A percentile compares a stretch with the other conserved stretches of the same genome.
Evolutionary conservation across 1,284 basidiomycete species (phyloP).

Genomic region (Trichosporon asahii): DNA sequence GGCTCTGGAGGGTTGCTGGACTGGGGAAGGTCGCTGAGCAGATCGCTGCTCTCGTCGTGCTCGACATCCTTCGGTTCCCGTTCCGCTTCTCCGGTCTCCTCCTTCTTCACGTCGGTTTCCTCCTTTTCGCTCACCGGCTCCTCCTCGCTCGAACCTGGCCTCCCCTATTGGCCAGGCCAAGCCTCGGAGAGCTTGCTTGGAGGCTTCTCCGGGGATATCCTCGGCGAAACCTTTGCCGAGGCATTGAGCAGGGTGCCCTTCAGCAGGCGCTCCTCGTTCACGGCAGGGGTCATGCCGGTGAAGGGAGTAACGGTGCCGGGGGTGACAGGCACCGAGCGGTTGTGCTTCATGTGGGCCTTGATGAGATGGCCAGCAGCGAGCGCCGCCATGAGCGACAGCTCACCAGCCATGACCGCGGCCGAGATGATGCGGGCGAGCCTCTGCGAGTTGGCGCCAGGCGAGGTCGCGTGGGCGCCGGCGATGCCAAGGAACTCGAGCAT

Average conservation of each 20-base stretch:
- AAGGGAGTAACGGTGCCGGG: constrained; percentile 46
- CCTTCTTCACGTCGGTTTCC: neutral
- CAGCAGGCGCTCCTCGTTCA: constrained; percentile 33
- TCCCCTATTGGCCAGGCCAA: constrained; percentile 19
- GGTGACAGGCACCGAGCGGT: constrained; percentile 47
- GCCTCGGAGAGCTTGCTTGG: constrained; percentile 16
- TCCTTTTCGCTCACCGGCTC: neutral
- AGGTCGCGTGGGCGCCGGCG: constrained; percentile 74
- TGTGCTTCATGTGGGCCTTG: constrained; percentile 69
- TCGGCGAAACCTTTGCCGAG: constrained; percentile 12
- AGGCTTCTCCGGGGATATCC: neutral
- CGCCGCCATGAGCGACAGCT: constrained; percentile 81
- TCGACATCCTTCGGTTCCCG: neutral
- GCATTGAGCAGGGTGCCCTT: constrained; percentile 20
- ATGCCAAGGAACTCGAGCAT: constrained; percentile 90
- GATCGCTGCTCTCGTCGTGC: constrained; percentile 2
- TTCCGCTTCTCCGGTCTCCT: neutral
- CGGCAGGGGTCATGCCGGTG: constrained; percentile 34
- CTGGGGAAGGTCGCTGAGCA: neutral
- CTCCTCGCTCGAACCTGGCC: constrained; percentile 9
- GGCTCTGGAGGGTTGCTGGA: neutral
- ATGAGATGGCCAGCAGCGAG: constrained; percentile 89
- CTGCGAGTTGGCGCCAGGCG: constrained; percentile 82
- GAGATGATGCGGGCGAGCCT: constrained; percentile 81
- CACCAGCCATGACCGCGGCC: constrained; percentile 90